phyloP scores from a whole-genome alignment of 805 yeast genomes.

The Yamadazyma ubonensis region DNA sequence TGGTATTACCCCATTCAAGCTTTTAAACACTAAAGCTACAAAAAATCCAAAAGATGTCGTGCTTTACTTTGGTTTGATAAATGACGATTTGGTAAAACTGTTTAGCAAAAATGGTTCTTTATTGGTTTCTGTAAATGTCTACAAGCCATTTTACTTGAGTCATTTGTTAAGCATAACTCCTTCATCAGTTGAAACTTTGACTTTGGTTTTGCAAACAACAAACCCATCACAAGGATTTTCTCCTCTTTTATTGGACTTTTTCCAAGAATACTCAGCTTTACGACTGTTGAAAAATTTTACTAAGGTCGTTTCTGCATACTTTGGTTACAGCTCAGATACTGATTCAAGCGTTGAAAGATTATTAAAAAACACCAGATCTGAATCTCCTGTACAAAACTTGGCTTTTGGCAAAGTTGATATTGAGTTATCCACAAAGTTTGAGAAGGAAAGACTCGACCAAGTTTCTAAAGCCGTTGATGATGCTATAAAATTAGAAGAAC shows the following conservation, averaged over 20 bases:
- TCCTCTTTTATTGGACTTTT: constrained; percentile 73
- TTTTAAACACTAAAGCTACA: constrained; percentile 25
- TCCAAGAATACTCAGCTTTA: constrained; percentile 52
- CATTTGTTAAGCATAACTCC: constrained; percentile 54
- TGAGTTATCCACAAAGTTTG: constrained; percentile 28
- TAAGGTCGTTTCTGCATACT: constrained; percentile 53
- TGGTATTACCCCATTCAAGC: constrained; percentile 29
- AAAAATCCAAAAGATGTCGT: constrained; percentile 47
- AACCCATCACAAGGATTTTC: constrained; percentile 45
- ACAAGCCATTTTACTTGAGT: constrained; percentile 70
- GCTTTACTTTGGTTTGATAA: constrained; percentile 63
- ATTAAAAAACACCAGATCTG: constrained; percentile 50
- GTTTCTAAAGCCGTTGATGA: constrained; percentile 40
- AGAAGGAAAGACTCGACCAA: constrained; percentile 21
- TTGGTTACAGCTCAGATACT: constrained; percentile 48
- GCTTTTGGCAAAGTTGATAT: constrained; percentile 50
- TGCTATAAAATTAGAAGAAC: constrained; percentile 62
- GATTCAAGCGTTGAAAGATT: constrained; percentile 40
- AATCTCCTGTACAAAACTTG: constrained; percentile 60
- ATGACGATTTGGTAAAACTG: constrained; percentile 42
- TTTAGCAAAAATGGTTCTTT: constrained; percentile 40
- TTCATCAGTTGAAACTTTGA: constrained; percentile 50
- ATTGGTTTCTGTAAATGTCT: constrained; percentile 57
- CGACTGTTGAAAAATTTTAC: constrained; percentile 48
- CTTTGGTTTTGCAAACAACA: constrained; percentile 61